A percentile compares a stretch with the other conserved stretches of the same genome.
These are phyloP conservation scores for Mimosa pudica DNA, from an alignment of 306 rosid species.

Conservation along the genomic window DNA sequence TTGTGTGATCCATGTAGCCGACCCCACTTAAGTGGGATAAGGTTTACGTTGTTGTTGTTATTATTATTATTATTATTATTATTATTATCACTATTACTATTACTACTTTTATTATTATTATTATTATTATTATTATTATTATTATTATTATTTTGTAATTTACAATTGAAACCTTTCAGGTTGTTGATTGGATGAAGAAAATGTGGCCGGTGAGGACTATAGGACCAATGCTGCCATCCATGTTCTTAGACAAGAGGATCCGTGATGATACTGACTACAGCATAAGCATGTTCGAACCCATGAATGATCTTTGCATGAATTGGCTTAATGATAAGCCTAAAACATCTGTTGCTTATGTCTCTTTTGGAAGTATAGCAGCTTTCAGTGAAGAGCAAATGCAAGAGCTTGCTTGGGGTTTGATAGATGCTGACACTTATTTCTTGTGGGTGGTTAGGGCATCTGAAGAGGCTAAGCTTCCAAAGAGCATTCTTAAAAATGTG, in stretches of 20 bases:
- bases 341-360: not conserved
- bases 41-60: too few species aligned
- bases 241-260: conserved; percentile 6
- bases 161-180: not conserved
- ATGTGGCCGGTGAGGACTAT: not conserved
- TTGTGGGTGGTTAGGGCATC: conserved; percentile 1
- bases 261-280: not conserved
- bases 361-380: not conserved
- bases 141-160: not conserved
- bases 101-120: too few species aligned
- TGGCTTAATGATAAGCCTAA: conserved; percentile 1
- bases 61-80: too few species aligned
- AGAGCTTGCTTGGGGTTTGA: conserved; percentile 12
- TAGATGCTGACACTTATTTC: not conserved
- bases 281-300: not conserved
- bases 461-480: conserved; percentile 2
- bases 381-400: not conserved
- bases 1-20: too few species aligned
- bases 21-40: too few species aligned
- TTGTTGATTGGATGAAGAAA: not conserved
- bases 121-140: too few species aligned
- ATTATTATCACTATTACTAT: too few species aligned
- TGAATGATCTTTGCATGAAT: not conserved
- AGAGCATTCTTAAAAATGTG: not conserved
- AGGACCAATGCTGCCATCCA: conserved; percentile 10